Evolutionary conservation across 2,329 filamentous ascomycete genomes (phyloP).

Genomic region (Ampelomyces quisqualis): DNA sequence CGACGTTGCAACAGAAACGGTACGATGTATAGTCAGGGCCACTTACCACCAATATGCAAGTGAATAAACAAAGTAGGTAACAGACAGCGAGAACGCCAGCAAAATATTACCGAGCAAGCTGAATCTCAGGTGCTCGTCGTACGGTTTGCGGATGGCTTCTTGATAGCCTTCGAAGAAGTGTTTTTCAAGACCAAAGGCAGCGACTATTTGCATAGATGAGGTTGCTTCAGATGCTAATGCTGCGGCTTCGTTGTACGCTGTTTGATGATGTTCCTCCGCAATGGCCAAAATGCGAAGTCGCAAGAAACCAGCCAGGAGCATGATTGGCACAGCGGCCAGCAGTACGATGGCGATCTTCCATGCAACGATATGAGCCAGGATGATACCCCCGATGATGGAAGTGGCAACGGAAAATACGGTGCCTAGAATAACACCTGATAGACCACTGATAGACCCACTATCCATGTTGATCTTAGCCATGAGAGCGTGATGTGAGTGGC

Average conservation of each 20-base stretch:
- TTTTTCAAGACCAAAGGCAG: slow-evolving; percentile 46
- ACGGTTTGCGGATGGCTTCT: slow-evolving; percentile 43
- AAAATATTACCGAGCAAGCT: slow-evolving; percentile 46
- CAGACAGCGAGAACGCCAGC: slow-evolving; percentile 48
- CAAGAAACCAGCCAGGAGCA: slow-evolving; percentile 50
- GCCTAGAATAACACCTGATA: slow-evolving; percentile 53
- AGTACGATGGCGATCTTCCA: slow-evolving; percentile 56
- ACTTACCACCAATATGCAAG: slow-evolving; percentile 52
- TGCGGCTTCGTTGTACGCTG: slow-evolving; percentile 64
- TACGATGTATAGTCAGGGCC: slow-evolving; percentile 8
- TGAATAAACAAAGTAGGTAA: slow-evolving; percentile 52
- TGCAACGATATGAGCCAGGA: slow-evolving; percentile 51
- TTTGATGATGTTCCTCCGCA: slow-evolving; percentile 64
- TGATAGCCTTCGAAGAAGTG: slow-evolving; percentile 44
- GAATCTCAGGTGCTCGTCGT: slow-evolving; percentile 44
- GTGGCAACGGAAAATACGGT: slow-evolving; percentile 53
- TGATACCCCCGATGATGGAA: slow-evolving; percentile 51
- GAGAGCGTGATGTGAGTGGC: slow-evolving; percentile 48
- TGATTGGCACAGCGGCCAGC: slow-evolving; percentile 52
- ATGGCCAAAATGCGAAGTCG: slow-evolving; percentile 54
- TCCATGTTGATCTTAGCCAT: slow-evolving; percentile 52
- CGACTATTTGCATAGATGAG: slow-evolving; percentile 63
- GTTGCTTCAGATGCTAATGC: slow-evolving; percentile 68
- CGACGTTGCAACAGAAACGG: background rate
- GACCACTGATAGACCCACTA: slow-evolving; percentile 50